phyloP scores from a whole-genome alignment of 345 rosid genomes.

The Gossypium ekmanianum region DNA sequence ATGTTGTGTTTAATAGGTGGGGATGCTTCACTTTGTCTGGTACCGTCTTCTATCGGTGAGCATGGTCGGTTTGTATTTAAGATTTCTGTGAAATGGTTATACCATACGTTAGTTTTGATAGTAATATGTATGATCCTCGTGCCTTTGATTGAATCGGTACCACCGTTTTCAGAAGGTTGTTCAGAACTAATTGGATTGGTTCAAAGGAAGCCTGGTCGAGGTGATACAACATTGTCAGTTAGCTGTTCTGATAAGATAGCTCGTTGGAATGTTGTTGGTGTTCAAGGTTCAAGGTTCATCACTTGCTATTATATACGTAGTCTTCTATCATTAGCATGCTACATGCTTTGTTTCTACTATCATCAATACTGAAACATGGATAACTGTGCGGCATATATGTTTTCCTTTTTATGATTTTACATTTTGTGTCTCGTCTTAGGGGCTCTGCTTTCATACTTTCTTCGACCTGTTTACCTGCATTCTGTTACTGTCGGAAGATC shows the following conservation, averaged over 20 bases:
- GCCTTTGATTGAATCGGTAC: background rate
- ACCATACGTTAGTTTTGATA: background rate
- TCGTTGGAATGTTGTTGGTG: constrained; percentile 88
- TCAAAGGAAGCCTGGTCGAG: constrained; percentile 96
- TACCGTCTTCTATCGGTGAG: constrained; percentile 8
- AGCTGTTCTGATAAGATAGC: constrained; percentile 42
- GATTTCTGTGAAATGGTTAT: background rate
- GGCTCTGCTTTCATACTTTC: constrained; percentile 15
- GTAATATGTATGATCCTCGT: background rate
- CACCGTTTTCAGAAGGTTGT: constrained; percentile 29
- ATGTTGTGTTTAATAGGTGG: constrained; percentile 47
- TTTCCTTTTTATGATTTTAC: background rate
- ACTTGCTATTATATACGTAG: constrained; percentile 5
- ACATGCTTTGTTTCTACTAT: background rate
- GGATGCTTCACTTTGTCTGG: constrained; percentile 39
- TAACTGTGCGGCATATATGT: background rate
- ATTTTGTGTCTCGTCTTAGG: constrained; percentile 8
- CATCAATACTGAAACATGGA: background rate
- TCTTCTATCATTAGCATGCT: background rate
- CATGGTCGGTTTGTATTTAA: constrained; percentile 14
- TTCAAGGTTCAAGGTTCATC: constrained; percentile 87
- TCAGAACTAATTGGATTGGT: constrained; percentile 43
- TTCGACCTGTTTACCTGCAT: constrained; percentile 6
- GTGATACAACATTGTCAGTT: constrained; percentile 80
- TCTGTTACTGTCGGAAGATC: constrained; percentile 68